Evolutionary conservation across 495 filamentous ascomycete species (phyloP), one percentile per base, ranked within the genome.

Genomic region (Neurospora sp.): DNA sequence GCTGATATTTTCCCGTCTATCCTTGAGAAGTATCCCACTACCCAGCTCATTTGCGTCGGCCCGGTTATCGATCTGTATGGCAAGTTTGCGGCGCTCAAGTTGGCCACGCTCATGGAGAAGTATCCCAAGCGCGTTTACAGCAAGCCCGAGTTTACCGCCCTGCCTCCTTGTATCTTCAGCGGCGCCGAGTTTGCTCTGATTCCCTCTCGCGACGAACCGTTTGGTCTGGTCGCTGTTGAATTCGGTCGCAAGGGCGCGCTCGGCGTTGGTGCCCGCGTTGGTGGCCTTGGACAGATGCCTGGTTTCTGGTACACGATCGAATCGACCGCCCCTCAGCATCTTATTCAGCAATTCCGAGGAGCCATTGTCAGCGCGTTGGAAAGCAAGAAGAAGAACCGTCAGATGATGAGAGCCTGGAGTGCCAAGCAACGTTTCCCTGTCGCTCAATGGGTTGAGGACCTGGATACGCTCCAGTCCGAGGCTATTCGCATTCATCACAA

Each of bases 131-230:
- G 91, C 7, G 91, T 93, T 1, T 93, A 84, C 82, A 91, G 88
- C 4, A 91, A 88, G 78, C 90, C 91, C 2, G 89, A 93, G 79
- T 93, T 93, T 78, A 93, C 90, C 2, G 86, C 88, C 0, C 81
- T 93, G 5, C 91, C 91, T 23, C 88, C 90, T 0, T 93, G 85
- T 79, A 89, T 93, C 72, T 93, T 93, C 81, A 90, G 88, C 66
- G 91, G 91, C 31, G 90, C 91, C 35, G 91, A 93, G 54, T 93
- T 93, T 76, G 91, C 91, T 10, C 81, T 93, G 54, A 93, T 93
- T 73, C 91, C 91, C 8, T 92, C 90, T 27, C 88, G 91, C 72
- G 91, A 93, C 74, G 91, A 93, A 79, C 91, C 91, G 0, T 93
- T 93, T 75, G 91, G 91, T 20, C 80, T 93, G n/a, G 91, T 93